Conservation (phyloP, 768 basidiomycete species). For the Mycena olivaceomarginata region DNA sequence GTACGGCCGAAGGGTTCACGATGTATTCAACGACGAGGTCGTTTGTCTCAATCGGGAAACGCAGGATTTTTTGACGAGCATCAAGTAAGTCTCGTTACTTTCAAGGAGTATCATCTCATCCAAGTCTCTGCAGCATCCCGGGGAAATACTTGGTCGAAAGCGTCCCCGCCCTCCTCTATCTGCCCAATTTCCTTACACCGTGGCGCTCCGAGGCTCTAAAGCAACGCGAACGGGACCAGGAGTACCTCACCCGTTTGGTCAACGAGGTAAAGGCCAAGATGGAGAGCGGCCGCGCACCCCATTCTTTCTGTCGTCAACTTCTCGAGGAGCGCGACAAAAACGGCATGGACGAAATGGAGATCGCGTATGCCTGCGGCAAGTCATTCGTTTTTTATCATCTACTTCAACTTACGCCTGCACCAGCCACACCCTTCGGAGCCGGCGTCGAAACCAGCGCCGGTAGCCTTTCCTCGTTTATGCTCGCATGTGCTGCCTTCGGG, state of each 20-base stretch:
- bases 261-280: slow-evolving; percentile 65
- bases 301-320: slow-evolving; percentile 63
- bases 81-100: slow-evolving; percentile 51
- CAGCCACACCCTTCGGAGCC: slow-evolving; percentile 62
- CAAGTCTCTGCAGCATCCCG: slow-evolving; percentile 58
- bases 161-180: slow-evolving; percentile 66
- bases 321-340: slow-evolving; percentile 57
- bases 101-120: background rate
- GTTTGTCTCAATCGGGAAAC: slow-evolving; percentile 51
- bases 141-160: slow-evolving; percentile 70
- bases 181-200: slow-evolving; percentile 55
- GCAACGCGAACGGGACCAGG: slow-evolving; percentile 59
- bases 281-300: slow-evolving; percentile 58
- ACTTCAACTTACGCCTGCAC: background rate
- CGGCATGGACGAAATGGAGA: slow-evolving; percentile 63
- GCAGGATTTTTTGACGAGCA: slow-evolving; percentile 48
- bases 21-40: slow-evolving; percentile 68
- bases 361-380: slow-evolving; percentile 65
- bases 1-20: slow-evolving; percentile 62
- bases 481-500: slow-evolving; percentile 47
- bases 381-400: background rate
- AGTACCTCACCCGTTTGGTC: slow-evolving; percentile 61
- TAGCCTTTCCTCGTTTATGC: slow-evolving; percentile 55
- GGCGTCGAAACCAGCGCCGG: slow-evolving; percentile 67
- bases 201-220: slow-evolving; percentile 36